Base-by-base conservation (phyloP, 305 asterid genomes). In the Solanum hybrid region DNA sequence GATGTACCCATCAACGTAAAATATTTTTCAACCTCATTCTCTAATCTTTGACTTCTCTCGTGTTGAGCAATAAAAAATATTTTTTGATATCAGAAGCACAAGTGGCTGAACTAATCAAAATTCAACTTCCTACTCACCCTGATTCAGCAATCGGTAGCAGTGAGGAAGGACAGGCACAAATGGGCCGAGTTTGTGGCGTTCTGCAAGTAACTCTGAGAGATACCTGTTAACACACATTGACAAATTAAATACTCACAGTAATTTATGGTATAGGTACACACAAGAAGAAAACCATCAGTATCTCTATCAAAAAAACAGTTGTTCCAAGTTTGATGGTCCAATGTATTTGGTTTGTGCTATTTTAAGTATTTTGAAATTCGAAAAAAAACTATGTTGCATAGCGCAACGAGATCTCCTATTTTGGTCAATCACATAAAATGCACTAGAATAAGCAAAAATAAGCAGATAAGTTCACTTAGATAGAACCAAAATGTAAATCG, bases 141-240 rank as follows among this genome's bases (percentile, higher is more conserved):
- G 98, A 93, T 94, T 95, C 92, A 98, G 93, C 94, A 98, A 93
- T 90, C 98, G 95, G 81, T 94, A 94, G 91, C 98, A 86, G 91
- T 94, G 90, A 72, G 99, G 98, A 90, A 98, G 96, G 92, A 98
- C 98, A 14, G 98, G 95, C 93, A 94, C 89, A 90, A 98, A 98
- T 15, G 99, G 99, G 93, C 89, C 89, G n/a, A 98, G 93, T 90
- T 97, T 98, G 89, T 92, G 95, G 26, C 97, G 96, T 90, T 98
- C 99, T 34, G 93, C 97, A 91, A 97, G 95, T 92, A 98, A 92
- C 91, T 97, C 99, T 4, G 97, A 14, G 27, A 98, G 95, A 90
- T 97, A 96, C 94, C 99, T 98, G 96, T 90, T 87, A 92, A 77
- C 85, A 70, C 20, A 13, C 14, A 70, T 34, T 20, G 79, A 90